phyloP scores from a whole-genome alignment of 345 rosid genomes.

The Eucalyptus tenuipes region DNA sequence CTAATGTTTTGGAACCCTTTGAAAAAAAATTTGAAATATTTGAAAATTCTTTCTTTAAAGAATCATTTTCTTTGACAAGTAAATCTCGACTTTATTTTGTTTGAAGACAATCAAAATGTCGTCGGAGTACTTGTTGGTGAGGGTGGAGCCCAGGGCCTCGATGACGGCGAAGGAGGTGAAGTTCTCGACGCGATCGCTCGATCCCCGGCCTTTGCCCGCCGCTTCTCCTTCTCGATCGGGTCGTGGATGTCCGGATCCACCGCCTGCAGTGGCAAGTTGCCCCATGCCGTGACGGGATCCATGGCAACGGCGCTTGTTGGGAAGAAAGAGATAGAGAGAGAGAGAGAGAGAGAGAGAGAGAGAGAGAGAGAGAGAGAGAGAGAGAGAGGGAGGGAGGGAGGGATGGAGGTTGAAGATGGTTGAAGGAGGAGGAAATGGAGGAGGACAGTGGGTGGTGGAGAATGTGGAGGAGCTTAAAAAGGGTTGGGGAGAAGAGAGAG shows the following conservation, averaged over 20 bases:
- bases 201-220: slow-evolving; percentile 90
- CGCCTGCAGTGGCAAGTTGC: slow-evolving; percentile 42
- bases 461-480: neutral
- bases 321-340: neutral
- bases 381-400: no score
- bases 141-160: slow-evolving; percentile 94
- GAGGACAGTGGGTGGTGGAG: neutral
- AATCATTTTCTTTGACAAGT: no score
- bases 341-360: neutral
- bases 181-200: slow-evolving; percentile 89
- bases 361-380: no score
- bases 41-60: no score
- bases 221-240: slow-evolving; percentile 95
- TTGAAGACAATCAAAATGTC: no score
- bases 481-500: neutral
- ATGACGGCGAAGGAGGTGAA: slow-evolving; percentile 97
- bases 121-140: slow-evolving; percentile 99
- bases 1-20: no score
- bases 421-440: neutral
- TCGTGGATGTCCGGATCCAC: slow-evolving; percentile 94
- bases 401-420: neutral
- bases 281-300: slow-evolving; percentile 90
- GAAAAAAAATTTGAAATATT: no score
- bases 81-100: no score
- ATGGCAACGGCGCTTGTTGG: neutral